Base-by-base conservation (phyloP, 306 rosid genomes). In the Malus asiatica region DNA sequence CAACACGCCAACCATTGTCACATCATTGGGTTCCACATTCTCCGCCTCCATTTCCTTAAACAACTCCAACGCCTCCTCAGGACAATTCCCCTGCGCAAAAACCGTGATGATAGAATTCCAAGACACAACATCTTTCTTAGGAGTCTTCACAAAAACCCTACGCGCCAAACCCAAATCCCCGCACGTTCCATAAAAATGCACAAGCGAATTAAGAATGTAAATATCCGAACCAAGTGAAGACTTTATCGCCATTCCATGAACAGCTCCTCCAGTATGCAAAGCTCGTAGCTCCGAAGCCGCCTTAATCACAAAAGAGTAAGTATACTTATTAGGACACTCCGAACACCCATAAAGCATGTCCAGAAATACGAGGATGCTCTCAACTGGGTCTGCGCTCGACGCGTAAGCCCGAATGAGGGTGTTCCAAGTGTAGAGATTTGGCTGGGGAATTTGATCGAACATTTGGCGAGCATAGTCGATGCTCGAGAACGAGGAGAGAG, bases 381-480 rank as follows among this genome's bases (percentile, higher is more conserved):
- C 79, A 53, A 30, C 29, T 1, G 90, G 90, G 78, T 84, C 80
- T 6, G 80, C 25, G 79, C 94, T 87, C 32, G 89, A 89, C 16
- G 91, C 91, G 30, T 86, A 84, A 25, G 85, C 91, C 8, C 89
- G 90, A 84, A 89, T 87, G 45, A 87, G 83, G 29, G 74, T 84
- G 84, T 89, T 89, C 94, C 94, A 89, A 71, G 88, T 78, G 79
- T 79, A 89, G 57, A 87, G 87, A 81, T 87, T 89, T 77, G 94
- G 90, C 2, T 72, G 78, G 1, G 83, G 83, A 75, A 89, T 87
- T 87, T 87, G 85, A 33, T 87, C 83, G 77, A 89, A 89, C 73
- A 87, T 68, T 30, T 63, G 78, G 78, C 63, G 88, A 63, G 94
- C 91, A 78, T 89, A 89, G 15, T 68, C 76, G 72, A 86, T 85